Evolutionary conservation across 495 filamentous ascomycete genomes (phyloP), one percentile per base, ranked within the genome.

Genomic region (Immersiella caudata): DNA sequence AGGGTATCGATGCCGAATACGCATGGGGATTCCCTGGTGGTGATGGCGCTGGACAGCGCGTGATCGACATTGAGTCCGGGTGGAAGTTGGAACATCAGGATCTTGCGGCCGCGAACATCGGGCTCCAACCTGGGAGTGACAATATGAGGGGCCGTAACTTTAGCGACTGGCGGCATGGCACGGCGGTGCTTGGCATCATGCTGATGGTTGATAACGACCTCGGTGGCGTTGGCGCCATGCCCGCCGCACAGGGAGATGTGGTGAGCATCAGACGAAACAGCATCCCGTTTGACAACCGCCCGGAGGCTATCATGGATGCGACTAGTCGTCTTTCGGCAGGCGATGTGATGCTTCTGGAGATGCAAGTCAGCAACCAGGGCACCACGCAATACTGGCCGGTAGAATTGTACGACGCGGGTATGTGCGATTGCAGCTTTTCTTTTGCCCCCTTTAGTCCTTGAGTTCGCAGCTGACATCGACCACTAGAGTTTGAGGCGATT

Each of bases 191-290:
- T 6, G 71, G 71, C 5, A 62, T 66, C 56, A 66, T 73, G 59
- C 35, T 73, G 54, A 73, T 70, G 71, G 55, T 57, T 0, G 71
- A 73, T 57, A 73, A 73, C 60, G 35, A 62, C 8, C 16, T 73
- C 21, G 71, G 71, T 40, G 71, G 71, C 0, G 57, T 73, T 11
- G 71, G 71, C 27, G 68, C 68, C 22, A 52, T 64, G 18, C 65
- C 71, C 9, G 54, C 7, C 0, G 68, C 68, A 22, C 60, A 60
- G 6, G 71, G 67, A n/a, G 12, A 55, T 8, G 71, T 67, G 22
- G 51, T 70, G 27, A 61, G 65, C 24, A 51, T 66, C 25, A 25
- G 20, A 51, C 67, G 67, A 14, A 56, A 61, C 24, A 11, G 18
- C 18, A 27, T 22, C 18, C 59, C 59, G 29, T 1, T 1, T 16